Evolutionary conservation across 345 rosid genomes (phyloP), one percentile per base, ranked within the genome.

Genomic region (Cardamine chenopodiifolia): DNA sequence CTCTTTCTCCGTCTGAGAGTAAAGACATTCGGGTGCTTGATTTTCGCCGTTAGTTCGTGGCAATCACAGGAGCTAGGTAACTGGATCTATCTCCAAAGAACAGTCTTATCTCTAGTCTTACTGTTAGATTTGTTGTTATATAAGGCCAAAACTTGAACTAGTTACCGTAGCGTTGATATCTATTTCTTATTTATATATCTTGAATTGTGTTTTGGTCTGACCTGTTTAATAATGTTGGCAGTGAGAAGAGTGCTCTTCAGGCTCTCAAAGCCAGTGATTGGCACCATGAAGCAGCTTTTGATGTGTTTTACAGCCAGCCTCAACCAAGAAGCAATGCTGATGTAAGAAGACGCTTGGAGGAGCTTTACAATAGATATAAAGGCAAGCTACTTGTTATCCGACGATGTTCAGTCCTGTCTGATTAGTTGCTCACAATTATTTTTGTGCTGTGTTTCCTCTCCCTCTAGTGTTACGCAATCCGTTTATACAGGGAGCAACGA

Each of bases 251-350:
- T 78, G 92, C 99, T 22, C 79, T 87, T 78, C 97, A 89, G 82
- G 86, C 94, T 76, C 84, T 95, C 78, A 92, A 90, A 83, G 88
- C 91, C 19, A 89, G 92, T 50, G 97, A 95, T 55, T 95, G 99
- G 99, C 89, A 90, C 71, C 89, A 90, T 29, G 99, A 95, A 83
- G 96, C 90, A 20, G 98, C 99, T 15, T 86, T 95, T 85, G 98
- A 95, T 85, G 75, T 85, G 62, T 92, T 92, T 85, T 95, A 89
- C 78, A 86, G 87, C 77, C 97, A 89, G 70, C 90, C 98, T 32
- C 99, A 95, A 42, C 70, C 83, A 55, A 86, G 82, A 89, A 84
- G 85, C 74, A 80, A 66, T 56, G 82, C 93, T 34, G 97, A 94
- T 79, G 73, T 86, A n/a, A n/a, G n/a, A 13, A 87, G 88, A 84